Evolutionary conservation across 2,329 filamentous ascomycete genomes (phyloP).

Genomic region (Elsinoe ampelina): DNA sequence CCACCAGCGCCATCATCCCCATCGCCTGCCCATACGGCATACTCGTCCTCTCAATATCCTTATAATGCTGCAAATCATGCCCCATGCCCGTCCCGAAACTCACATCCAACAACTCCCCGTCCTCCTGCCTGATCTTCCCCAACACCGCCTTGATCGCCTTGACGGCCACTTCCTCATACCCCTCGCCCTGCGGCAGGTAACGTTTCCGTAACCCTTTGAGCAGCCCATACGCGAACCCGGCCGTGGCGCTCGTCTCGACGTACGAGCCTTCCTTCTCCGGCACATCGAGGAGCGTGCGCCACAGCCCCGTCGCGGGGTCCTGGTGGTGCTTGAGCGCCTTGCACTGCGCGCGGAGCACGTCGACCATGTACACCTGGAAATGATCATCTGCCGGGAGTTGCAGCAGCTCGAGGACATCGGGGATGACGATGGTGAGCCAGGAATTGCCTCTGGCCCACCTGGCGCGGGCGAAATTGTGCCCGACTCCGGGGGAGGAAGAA

Average conservation of each 20-base stretch:
- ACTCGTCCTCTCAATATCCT: constrained; percentile 63
- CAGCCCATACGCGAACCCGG: constrained; percentile 72
- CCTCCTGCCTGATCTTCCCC: constrained; percentile 49
- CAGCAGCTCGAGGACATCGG: constrained; percentile 68
- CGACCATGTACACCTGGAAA: constrained; percentile 49
- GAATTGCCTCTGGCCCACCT: constrained; percentile 54
- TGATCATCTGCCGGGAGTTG: constrained; percentile 52
- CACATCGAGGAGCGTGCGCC: constrained; percentile 66
- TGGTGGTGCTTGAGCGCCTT: constrained; percentile 55
- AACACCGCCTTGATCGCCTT: constrained; percentile 60
- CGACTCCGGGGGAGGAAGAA: constrained; percentile 35
- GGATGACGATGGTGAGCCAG: constrained; percentile 77
- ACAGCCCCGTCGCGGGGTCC: constrained; percentile 49
- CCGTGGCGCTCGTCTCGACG: constrained; percentile 66
- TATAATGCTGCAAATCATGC: constrained; percentile 62
- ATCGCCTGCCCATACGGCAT: constrained; percentile 83
- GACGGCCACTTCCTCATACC: constrained; percentile 51
- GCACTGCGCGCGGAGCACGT: constrained; percentile 60
- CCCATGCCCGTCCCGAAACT: constrained; percentile 78
- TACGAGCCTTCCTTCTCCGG: constrained; percentile 60
- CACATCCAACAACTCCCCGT: constrained; percentile 63
- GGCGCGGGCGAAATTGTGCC: constrained; percentile 49
- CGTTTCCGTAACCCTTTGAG: constrained; percentile 62
- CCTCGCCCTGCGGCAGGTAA: constrained; percentile 50
- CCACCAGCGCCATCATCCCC: constrained; percentile 72